These are phyloP conservation scores for Amaranthus cruentus DNA, from an alignment of 148 eudicot species.

Conservation along the genomic window DNA sequence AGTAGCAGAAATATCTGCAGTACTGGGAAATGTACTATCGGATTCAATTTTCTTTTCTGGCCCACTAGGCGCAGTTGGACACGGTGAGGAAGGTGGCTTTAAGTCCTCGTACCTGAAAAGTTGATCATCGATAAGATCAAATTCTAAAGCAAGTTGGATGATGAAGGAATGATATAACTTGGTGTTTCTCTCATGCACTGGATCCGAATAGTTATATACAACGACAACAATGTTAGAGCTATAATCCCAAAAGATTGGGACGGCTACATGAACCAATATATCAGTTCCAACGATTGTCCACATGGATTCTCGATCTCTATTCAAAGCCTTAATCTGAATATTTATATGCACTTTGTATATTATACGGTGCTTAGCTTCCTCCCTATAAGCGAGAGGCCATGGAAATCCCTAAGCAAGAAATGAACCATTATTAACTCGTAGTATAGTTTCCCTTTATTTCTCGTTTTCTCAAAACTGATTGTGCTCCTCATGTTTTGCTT, in stretches of 20 bases:
- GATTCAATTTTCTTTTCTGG: conserved; percentile 18
- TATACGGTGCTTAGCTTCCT: not conserved
- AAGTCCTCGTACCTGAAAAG: conserved; percentile 48
- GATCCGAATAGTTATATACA: too few relatives aligned
- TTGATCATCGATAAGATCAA: not conserved
- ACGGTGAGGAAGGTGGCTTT: conserved; percentile 62
- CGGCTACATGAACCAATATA: too few relatives aligned
- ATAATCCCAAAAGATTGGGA: too few relatives aligned
- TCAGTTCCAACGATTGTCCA: too few relatives aligned
- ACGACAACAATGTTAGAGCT: too few relatives aligned
- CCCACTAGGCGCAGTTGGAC: conserved; percentile 30
- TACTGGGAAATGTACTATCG: not conserved
- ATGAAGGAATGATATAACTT: not conserved
- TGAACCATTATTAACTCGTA: not conserved
- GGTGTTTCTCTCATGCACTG: not conserved
- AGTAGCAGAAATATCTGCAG: conserved; percentile 8
- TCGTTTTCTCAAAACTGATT: not conserved
- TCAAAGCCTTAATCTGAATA: too few relatives aligned
- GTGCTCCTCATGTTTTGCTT: not conserved
- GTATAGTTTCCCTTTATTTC: not conserved
- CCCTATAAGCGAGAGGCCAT: not conserved
- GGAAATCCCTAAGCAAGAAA: not conserved
- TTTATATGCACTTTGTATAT: too few relatives aligned
- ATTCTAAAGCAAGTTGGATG: not conserved
- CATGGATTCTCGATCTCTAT: too few relatives aligned